Evolutionary conservation across 106 monocot genomes (phyloP).

Genomic region (Apostasia ramifera): DNA sequence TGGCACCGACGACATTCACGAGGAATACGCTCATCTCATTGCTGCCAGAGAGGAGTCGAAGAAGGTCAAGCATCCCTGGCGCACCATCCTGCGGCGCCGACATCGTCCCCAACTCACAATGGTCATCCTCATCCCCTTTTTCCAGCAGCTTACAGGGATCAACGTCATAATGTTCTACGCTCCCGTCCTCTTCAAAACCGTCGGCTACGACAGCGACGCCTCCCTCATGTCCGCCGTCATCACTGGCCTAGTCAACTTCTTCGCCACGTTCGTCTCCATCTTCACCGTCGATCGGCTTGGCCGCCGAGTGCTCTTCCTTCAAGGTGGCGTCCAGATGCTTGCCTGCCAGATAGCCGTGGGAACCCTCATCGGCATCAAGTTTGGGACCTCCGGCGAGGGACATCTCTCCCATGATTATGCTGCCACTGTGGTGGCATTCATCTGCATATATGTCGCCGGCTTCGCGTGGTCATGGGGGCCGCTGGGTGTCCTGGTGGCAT

Average conservation of each 20-base stretch:
- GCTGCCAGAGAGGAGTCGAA: conserved; percentile 46
- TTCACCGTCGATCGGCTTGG: conserved; percentile 47
- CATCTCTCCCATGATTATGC: too few species aligned
- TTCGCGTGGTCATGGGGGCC: too few species aligned
- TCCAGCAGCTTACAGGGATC: conserved; percentile 87
- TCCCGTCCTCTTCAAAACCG: conserved; percentile 75
- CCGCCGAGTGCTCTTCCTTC: conserved; percentile 47
- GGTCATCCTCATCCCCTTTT: conserved; percentile 58
- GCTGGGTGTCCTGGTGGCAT: too few species aligned
- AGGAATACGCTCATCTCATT: conserved; percentile 50
- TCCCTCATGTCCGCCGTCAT: conserved; percentile 67
- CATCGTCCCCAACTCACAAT: conserved; percentile 61
- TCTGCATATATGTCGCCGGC: too few species aligned
- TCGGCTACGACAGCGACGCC: conserved; percentile 53
- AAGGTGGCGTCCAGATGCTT: conserved; percentile 70
- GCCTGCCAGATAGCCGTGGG: conserved; percentile 29
- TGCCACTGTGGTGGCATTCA: too few species aligned
- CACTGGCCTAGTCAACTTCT: conserved; percentile 57
- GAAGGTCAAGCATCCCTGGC: conserved; percentile 42
- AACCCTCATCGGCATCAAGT: too few species aligned
- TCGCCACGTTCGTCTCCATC: conserved; percentile 56
- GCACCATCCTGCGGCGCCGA: conserved; percentile 29
- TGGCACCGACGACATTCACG: conserved; percentile 28
- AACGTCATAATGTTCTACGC: conserved; percentile 90
- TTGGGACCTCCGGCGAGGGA: too few species aligned